A percentile compares a stretch with the other conserved stretches of the same genome.
phyloP scores from a whole-genome alignment of 371 early-diverging fungal genomes.

The Mucor plumbeus region DNA sequence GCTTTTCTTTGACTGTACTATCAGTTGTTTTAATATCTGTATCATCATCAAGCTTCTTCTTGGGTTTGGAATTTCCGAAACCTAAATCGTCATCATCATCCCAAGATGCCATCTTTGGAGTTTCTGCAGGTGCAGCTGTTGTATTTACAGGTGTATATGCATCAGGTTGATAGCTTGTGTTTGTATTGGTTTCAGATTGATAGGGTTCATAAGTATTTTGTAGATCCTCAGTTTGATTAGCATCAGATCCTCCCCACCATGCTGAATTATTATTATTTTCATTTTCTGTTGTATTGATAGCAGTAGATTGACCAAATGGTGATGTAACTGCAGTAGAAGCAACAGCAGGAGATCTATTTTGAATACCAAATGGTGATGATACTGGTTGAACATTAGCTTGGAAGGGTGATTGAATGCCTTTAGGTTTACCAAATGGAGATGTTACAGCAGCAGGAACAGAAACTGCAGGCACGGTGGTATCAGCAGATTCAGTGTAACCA shows the following conservation, averaged over 20 bases:
- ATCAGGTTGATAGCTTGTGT: constrained; percentile 25
- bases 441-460: background rate
- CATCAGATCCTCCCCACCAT: constrained; percentile 20
- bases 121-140: constrained; percentile 11
- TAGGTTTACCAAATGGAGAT: constrained; percentile 7
- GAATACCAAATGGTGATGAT: constrained; percentile 10
- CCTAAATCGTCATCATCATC: constrained; percentile 60
- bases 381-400: constrained; percentile 13
- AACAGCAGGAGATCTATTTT: background rate
- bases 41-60: constrained; percentile 12
- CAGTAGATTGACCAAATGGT: constrained; percentile 4
- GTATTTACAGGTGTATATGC: constrained; percentile 20
- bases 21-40: background rate
- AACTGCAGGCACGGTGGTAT: background rate
- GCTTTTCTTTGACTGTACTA: constrained; percentile 16
- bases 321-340: constrained; percentile 7
- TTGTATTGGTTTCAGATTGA: constrained; percentile 19
- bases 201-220: constrained; percentile 12
- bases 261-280: background rate
- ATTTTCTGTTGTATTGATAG: background rate
- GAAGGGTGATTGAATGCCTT: constrained; percentile 43
- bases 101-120: constrained; percentile 16
- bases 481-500: constrained; percentile 27
- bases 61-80: constrained; percentile 55
- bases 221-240: background rate